Conservation (phyloP, 2,329 filamentous ascomycete species). For the Pseudogymnoascus sp. region DNA sequence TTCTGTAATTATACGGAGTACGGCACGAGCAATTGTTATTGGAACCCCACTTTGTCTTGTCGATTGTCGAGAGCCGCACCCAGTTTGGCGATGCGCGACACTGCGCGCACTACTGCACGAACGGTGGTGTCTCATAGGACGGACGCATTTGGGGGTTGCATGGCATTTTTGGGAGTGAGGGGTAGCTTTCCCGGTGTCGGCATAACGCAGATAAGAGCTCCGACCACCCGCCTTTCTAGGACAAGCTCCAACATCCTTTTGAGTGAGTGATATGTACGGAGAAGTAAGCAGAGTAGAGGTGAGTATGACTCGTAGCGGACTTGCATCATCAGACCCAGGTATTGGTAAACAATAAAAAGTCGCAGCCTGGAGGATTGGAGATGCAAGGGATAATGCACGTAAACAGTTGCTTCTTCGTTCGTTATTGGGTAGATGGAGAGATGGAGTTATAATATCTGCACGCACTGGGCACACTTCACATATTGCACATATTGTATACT, state of each 20-base stretch:
- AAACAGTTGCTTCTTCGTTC: not conserved
- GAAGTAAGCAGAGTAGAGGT: not conserved
- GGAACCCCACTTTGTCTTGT: not conserved
- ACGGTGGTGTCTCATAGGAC: not conserved
- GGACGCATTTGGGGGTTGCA: conserved; percentile 2
- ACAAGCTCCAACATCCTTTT: not conserved
- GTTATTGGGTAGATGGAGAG: not conserved
- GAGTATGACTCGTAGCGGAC: not conserved
- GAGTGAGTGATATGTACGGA: too few species aligned
- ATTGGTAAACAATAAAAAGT: not conserved
- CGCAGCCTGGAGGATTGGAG: not conserved
- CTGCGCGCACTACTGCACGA: not conserved
- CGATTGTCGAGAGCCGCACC: not conserved
- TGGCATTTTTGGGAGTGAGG: not conserved
- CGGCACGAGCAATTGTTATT: not conserved
- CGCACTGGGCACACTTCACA: not conserved
- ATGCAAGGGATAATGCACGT: not conserved
- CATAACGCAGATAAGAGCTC: not conserved
- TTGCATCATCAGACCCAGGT: not conserved
- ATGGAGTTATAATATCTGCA: not conserved
- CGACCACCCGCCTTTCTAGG: conserved; percentile 3
- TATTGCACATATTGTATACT: not conserved
- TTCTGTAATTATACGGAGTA: not conserved
- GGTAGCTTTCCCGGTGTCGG: conserved; percentile 7
- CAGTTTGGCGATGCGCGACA: not conserved